Evolutionary conservation across 495 filamentous ascomycete genomes (phyloP).

Genomic region (Chaetomium fimeti): DNA sequence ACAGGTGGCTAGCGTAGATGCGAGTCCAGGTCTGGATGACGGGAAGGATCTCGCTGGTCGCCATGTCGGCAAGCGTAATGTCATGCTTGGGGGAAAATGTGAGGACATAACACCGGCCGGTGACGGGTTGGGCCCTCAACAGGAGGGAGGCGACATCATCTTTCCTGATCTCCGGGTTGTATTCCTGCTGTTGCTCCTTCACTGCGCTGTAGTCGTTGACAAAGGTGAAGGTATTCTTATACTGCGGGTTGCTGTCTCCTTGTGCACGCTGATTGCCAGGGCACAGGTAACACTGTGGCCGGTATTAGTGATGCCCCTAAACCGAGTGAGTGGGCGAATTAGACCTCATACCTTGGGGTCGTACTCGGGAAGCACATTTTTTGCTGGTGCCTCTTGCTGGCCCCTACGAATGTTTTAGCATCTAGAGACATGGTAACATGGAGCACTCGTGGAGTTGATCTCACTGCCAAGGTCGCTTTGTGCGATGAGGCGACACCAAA

Average conservation of each 20-base stretch:
- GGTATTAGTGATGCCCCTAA: constrained; percentile 14
- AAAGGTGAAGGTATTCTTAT: constrained; percentile 85
- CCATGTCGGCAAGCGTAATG: constrained; percentile 84
- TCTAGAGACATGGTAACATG: not conserved
- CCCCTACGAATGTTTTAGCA: constrained; percentile 56
- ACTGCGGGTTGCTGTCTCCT: constrained; percentile 84
- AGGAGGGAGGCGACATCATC: constrained; percentile 70
- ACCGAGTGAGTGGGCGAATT: not conserved
- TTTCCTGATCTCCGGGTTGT: constrained; percentile 34
- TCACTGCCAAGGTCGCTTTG: constrained; percentile 98
- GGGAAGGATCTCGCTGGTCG: constrained; percentile 64
- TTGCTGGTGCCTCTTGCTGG: constrained; percentile 79
- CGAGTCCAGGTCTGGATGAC: constrained; percentile 84
- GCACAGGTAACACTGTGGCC: constrained; percentile 80
- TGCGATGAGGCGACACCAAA: constrained; percentile 91
- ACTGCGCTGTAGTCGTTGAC: constrained; percentile 98
- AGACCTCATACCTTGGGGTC: constrained; percentile 62
- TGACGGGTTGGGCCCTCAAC: constrained; percentile 80
- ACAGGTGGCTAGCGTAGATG: constrained; percentile 79
- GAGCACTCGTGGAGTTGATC: constrained; percentile 29
- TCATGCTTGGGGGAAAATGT: constrained; percentile 90
- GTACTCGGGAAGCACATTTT: constrained; percentile 72
- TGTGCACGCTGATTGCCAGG: constrained; percentile 90
- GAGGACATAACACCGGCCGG: constrained; percentile 95
- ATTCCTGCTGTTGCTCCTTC: constrained; percentile 78